Conservation (phyloP, 2,329 filamentous ascomycete genomes). For the Metarhizium guizhouense region DNA sequence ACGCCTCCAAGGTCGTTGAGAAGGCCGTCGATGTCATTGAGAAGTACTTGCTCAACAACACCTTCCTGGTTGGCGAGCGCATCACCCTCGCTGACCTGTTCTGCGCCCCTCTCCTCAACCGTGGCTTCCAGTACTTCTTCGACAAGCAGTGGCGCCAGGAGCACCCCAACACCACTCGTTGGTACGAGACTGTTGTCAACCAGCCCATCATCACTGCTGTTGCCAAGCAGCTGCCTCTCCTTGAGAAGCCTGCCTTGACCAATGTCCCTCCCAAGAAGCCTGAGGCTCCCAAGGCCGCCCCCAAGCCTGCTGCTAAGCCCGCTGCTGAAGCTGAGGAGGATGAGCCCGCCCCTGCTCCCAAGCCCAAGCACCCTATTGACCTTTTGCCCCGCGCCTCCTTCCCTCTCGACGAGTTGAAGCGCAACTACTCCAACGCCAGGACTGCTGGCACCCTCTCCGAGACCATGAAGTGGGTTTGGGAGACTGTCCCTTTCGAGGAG, state of each 20-base stretch:
- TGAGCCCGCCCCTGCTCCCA: conserved; percentile 53
- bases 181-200: conserved; percentile 91
- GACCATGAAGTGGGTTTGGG: conserved; percentile 81
- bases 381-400: conserved; percentile 70
- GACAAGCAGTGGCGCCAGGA: conserved; percentile 79
- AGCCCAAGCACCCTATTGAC: conserved; percentile 96
- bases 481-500: conserved; percentile 87
- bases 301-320: conserved; percentile 47
- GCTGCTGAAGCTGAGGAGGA: conserved; percentile 30
- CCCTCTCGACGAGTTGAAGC: conserved; percentile 95
- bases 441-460: conserved; percentile 60
- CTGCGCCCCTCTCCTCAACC: conserved; percentile 65
- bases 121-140: conserved; percentile 90
- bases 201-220: conserved; percentile 85
- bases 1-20: conserved; percentile 58
- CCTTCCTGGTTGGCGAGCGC: conserved; percentile 95
- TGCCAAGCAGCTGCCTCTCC: conserved; percentile 63
- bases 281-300: conserved; percentile 55
- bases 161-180: conserved; percentile 82
- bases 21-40: conserved; percentile 68
- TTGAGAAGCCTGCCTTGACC: conserved; percentile 70
- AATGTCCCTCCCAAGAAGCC: conserved; percentile 70
- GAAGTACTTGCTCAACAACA: conserved; percentile 83
- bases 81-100: conserved; percentile 95
- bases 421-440: conserved; percentile 95